Percentiles rank a stretch among this genome's conserved stretches.
These are phyloP conservation scores for Mucor lusitanicus DNA, from an alignment of 371 early-diverging fungal genomes.

Conservation along the genomic window DNA sequence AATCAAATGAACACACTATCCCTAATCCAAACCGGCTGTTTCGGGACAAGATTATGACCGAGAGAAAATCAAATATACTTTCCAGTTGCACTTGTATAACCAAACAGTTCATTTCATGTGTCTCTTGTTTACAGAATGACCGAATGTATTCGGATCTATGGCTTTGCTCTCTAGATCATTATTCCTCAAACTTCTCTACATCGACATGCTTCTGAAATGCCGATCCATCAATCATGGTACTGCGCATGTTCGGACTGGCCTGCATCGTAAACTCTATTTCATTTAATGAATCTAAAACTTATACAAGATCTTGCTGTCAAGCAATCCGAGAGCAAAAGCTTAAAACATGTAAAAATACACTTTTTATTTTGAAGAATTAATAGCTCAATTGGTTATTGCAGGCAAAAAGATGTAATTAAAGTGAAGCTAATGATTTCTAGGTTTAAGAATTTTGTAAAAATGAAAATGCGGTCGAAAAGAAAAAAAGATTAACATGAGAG, in stretches of 20 bases:
- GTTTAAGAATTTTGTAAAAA: neutral
- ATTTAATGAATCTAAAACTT: neutral
- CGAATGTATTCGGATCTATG: neutral
- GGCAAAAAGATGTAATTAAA: neutral
- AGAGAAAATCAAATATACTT: neutral
- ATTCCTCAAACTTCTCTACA: too few relatives aligned
- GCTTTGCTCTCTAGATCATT: too few relatives aligned
- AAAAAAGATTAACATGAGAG: neutral
- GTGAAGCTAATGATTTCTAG: neutral
- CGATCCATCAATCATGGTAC: too few relatives aligned
- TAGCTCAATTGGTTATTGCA: neutral
- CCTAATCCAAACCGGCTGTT: neutral
- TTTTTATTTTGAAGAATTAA: neutral
- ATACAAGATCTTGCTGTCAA: neutral
- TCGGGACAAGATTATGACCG: neutral
- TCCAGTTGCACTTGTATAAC: neutral
- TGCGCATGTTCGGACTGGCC: neutral
- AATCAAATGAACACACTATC: neutral
- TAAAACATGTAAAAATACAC: slow-evolving; percentile 1
- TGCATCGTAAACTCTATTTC: neutral
- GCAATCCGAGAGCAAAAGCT: neutral
- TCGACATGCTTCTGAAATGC: too few relatives aligned
- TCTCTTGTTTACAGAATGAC: neutral
- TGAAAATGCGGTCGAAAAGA: slow-evolving; percentile 1
- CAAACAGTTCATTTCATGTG: neutral